These are phyloP conservation scores for Alternaria gaisen DNA, from an alignment of 2,329 filamentous ascomycete species.

Conservation along the genomic window DNA sequence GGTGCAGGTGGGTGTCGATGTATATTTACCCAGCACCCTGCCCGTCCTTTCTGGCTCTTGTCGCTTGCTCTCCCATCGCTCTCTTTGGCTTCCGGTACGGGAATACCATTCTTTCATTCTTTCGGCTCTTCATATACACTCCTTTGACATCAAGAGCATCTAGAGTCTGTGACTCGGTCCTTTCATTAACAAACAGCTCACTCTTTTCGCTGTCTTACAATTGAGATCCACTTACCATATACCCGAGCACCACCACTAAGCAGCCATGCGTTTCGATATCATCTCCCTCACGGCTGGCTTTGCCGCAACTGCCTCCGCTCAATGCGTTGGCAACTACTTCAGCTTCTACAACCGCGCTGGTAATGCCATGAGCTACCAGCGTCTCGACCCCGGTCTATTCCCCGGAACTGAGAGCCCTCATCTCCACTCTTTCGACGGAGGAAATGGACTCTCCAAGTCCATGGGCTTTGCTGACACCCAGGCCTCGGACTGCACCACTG, in stretches of 20 bases:
- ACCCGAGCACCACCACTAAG: slow-evolving; percentile 9
- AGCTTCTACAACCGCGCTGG: slow-evolving; percentile 50
- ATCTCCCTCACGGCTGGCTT: slow-evolving; percentile 41
- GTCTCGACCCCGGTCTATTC: slow-evolving; percentile 47
- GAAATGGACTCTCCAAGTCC: slow-evolving; percentile 41
- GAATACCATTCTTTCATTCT: slow-evolving; percentile 47
- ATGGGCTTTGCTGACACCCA: slow-evolving; percentile 41
- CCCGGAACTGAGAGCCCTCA: slow-evolving; percentile 47
- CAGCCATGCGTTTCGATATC: slow-evolving; percentile 42
- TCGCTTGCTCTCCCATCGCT: slow-evolving; percentile 18
- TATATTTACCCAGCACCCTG: slow-evolving; percentile 34
- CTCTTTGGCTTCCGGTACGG: slow-evolving; percentile 34
- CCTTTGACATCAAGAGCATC: slow-evolving; percentile 28
- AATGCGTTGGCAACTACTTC: slow-evolving; percentile 51
- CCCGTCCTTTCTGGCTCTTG: slow-evolving; percentile 29
- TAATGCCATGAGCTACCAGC: slow-evolving; percentile 46
- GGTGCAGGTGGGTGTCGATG: slow-evolving; percentile 18
- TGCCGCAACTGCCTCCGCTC: slow-evolving; percentile 43
- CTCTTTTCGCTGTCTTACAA: slow-evolving; percentile 28
- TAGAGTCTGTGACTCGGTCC: slow-evolving; percentile 48
- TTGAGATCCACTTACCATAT: slow-evolving; percentile 16
- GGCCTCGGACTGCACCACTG: slow-evolving; percentile 46
- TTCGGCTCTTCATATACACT: slow-evolving; percentile 33
- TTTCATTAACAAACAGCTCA: slow-evolving; percentile 35
- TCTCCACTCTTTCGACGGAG: slow-evolving; percentile 52